Evolutionary conservation across 441 rosid species (phyloP), one percentile per base, ranked within the genome.

Genomic region (Metrosideros polymorpha): DNA sequence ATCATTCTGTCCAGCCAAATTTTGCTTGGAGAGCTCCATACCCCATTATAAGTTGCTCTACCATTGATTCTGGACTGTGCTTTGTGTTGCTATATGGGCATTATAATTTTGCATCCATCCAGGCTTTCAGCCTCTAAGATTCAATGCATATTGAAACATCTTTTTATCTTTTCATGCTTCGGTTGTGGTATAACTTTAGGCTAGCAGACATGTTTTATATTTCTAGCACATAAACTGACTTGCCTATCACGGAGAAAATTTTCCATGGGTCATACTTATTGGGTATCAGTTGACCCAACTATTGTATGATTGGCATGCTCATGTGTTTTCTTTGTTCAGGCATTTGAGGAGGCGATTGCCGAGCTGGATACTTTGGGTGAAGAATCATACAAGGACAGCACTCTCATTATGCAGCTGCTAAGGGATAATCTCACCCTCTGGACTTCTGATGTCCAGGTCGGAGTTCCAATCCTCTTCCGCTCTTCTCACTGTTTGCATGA

Each of bases 361-460:
- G 98, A 96, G 91, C 92, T 95, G 86, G 97, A 95, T 90, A 94
- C 97, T 9, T 88, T 95, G 87, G 98, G 98, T 84, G 97, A 94
- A 87, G 98, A 95, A 87, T 95, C 98, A 54, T 95, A 94, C 95
- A 94, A 95, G 92, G 97, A 96, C 90, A 96, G 98, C 92, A 96
- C 98, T 87, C 97, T 96, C 88, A 95, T 95, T 82, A 95, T 96
- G 98, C 98, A 96, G 92, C 93, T 96, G 86, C 93, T 96, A 29
- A 90, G 98, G 89, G 98, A 96, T 87, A 95, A 95, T 90, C 98
- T 95, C 88, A 95, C 98, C 87, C 98, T 95, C 61, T 95, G 98
- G 97, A 95, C 98, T 88, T 95, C 98, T 14, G 98, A 96, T 88
- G 92, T 90, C 84, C 98, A 96, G 98, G 98, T 95, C 77, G 0